A percentile compares a stretch with the other conserved stretches of the same genome.
Evolutionary conservation across 2,329 filamentous ascomycete genomes (phyloP).

Genomic region (Tolypocladium capitatum): DNA sequence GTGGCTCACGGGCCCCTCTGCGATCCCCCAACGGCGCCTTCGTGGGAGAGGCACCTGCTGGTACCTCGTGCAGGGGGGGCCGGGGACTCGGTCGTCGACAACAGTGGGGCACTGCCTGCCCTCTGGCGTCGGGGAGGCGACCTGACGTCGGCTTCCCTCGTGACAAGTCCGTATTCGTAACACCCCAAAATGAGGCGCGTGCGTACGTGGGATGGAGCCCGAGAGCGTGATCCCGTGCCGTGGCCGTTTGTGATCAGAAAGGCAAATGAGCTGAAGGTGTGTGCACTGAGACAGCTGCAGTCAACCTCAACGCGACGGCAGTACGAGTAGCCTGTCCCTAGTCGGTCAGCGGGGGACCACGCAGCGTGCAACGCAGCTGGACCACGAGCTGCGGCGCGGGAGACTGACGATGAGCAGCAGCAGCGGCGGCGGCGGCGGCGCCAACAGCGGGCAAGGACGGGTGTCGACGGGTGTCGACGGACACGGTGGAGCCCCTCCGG

Average conservation of each 20-base stretch:
- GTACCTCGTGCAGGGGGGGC: background rate
- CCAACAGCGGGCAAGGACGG: background rate
- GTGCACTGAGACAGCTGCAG: constrained; percentile 1
- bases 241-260: background rate
- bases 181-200: background rate
- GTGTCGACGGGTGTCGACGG: background rate
- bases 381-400: background rate
- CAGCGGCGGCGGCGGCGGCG: background rate
- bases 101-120: background rate
- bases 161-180: background rate
- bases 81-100: background rate
- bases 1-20: background rate
- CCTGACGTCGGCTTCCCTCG: background rate
- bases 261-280: background rate
- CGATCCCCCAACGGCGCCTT: background rate
- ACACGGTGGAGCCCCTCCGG: background rate
- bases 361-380: too few relatives aligned
- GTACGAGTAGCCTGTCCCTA: too few relatives aligned
- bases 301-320: background rate
- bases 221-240: constrained; percentile 1
- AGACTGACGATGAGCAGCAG: background rate
- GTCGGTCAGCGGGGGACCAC: too few relatives aligned
- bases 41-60: background rate
- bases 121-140: background rate
- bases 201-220: background rate